These are phyloP conservation scores for Beauveria scarabaeidicola DNA, from an alignment of 2,329 filamentous ascomycete species.

Conservation along the genomic window DNA sequence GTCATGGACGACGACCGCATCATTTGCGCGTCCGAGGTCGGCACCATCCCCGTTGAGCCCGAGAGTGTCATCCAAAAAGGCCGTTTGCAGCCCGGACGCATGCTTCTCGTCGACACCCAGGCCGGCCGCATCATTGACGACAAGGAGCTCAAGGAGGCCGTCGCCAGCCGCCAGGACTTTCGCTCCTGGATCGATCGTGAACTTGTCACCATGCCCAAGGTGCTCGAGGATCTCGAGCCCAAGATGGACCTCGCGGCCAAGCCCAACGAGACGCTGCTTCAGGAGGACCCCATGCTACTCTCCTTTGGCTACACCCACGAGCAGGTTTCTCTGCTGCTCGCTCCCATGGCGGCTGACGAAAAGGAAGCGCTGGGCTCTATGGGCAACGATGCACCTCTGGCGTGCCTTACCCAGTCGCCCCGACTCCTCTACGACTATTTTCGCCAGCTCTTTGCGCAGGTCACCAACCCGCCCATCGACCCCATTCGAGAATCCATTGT, in stretches of 20 bases:
- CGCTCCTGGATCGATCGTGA: slow-evolving; percentile 79
- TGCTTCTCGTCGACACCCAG: slow-evolving; percentile 90
- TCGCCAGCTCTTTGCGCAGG: slow-evolving; percentile 93
- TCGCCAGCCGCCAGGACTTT: slow-evolving; percentile 83
- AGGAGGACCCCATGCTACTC: slow-evolving; percentile 75
- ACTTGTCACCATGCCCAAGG: slow-evolving; percentile 69
- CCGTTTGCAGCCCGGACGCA: slow-evolving; percentile 85
- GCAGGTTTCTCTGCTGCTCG: slow-evolving; percentile 84
- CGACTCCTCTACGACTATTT: slow-evolving; percentile 93
- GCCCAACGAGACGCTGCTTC: slow-evolving; percentile 61
- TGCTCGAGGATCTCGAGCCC: slow-evolving; percentile 55
- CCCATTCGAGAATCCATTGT: slow-evolving; percentile 95
- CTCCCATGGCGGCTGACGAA: slow-evolving; percentile 93
- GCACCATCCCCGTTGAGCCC: slow-evolving; percentile 84
- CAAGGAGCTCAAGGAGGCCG: slow-evolving; percentile 79
- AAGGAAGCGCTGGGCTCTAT: slow-evolving; percentile 96
- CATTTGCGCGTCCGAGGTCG: slow-evolving; percentile 93
- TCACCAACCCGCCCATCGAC: slow-evolving; percentile 96
- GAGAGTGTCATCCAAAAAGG: slow-evolving; percentile 89
- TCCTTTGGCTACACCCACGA: slow-evolving; percentile 94
- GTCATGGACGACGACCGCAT: slow-evolving; percentile 95
- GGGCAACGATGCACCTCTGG: slow-evolving; percentile 92
- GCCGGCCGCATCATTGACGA: slow-evolving; percentile 90
- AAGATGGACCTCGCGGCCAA: slow-evolving; percentile 56
- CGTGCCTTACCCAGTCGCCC: slow-evolving; percentile 82